phyloP scores from a whole-genome alignment of 2,329 filamentous ascomycete genomes.

The Nigrograna mackinnonii region DNA sequence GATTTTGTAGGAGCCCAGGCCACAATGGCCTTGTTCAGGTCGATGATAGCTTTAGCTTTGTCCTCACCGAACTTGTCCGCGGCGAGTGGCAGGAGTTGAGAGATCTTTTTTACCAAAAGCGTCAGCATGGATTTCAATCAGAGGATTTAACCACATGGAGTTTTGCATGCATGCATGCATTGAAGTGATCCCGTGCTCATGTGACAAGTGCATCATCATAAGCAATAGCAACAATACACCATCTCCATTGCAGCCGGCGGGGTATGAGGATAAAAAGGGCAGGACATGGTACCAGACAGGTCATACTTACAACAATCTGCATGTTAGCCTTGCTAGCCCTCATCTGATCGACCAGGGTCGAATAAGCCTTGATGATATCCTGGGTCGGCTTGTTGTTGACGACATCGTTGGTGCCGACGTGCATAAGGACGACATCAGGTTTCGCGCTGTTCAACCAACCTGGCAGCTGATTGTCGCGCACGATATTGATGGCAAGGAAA shows the following conservation, averaged over 20 bases:
- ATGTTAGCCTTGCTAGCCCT: constrained; percentile 43
- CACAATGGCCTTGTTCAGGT: constrained; percentile 15
- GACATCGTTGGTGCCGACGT: constrained; percentile 51
- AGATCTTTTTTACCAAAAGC: constrained; percentile 12
- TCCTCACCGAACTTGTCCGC: constrained; percentile 21
- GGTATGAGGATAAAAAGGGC: not conserved
- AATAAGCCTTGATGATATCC: constrained; percentile 43
- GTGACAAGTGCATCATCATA: too few relatives aligned
- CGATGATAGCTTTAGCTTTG: constrained; percentile 20
- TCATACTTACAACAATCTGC: constrained; percentile 40
- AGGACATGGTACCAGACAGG: not conserved
- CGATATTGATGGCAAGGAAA: constrained; percentile 37
- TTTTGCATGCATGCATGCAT: not conserved
- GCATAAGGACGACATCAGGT: constrained; percentile 52
- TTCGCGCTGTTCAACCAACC: constrained; percentile 43
- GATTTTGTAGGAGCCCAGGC: constrained; percentile 22
- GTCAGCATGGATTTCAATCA: too few relatives aligned
- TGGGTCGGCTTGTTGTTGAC: constrained; percentile 33
- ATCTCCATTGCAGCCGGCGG: too few relatives aligned
- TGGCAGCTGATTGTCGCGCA: constrained; percentile 42
- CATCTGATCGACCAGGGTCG: constrained; percentile 47
- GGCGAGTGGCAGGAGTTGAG: constrained; percentile 30
- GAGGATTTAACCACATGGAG: not conserved
- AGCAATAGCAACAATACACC: too few relatives aligned
- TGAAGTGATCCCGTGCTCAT: not conserved